A percentile compares a stretch with the other conserved stretches of the same genome.
Evolutionary conservation across 192 early-diverging fungal species (phyloP).

Genomic region (Pilobolus umbonatus): DNA sequence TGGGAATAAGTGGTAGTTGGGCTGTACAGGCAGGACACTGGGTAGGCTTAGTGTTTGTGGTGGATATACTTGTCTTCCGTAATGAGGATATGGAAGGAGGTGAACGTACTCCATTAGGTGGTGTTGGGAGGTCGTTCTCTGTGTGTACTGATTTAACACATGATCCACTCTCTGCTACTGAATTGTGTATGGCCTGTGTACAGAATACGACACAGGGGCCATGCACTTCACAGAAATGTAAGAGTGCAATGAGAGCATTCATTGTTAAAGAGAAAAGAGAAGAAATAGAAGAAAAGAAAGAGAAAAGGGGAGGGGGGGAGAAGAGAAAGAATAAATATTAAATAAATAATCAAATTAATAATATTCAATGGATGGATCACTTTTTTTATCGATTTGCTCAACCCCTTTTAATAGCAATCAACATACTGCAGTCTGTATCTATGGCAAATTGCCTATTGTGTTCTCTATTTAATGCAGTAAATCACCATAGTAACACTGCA

Average conservation of each 20-base stretch:
- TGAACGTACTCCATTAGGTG: neutral
- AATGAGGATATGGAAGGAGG: conserved; percentile 5
- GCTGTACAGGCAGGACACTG: conserved; percentile 32
- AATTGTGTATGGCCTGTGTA: conserved; percentile 37
- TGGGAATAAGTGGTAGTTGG: conserved; percentile 22
- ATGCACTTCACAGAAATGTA: conserved; percentile 43
- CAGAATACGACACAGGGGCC: conserved; percentile 41
- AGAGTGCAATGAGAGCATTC: conserved; percentile 41
- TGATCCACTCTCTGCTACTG: neutral
- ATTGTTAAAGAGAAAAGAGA: conserved; percentile 14
- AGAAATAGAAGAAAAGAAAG: conserved; percentile 5
- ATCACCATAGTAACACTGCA: too few relatives aligned
- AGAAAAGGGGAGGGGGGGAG: neutral
- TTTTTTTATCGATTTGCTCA: too few relatives aligned
- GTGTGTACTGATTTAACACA: neutral
- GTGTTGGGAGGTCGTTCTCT: conserved; percentile 3
- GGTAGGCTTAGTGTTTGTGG: neutral
- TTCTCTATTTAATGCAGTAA: too few relatives aligned
- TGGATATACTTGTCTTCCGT: neutral
- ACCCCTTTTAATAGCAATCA: too few relatives aligned
- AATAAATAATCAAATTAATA: too few relatives aligned
- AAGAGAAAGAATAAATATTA: too few relatives aligned
- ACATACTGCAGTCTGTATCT: too few relatives aligned
- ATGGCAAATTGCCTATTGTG: too few relatives aligned
- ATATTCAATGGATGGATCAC: too few relatives aligned